A percentile compares a stretch with the other conserved stretches of the same genome.
Conservation (phyloP, 805 yeast species). For the Starmera amethionina region DNA sequence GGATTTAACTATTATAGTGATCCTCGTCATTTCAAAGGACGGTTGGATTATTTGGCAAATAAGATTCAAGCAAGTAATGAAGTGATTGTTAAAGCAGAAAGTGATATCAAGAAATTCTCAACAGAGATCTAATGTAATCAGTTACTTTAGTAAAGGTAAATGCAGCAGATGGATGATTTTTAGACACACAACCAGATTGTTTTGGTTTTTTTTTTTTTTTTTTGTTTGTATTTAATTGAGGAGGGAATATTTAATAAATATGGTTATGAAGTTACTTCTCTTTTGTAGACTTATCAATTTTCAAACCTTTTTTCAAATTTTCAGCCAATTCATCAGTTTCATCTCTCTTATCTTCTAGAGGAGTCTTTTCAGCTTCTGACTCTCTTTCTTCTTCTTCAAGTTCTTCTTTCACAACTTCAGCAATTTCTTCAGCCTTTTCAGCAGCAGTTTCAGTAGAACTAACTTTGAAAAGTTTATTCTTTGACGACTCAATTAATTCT, state of each 20-base stretch:
- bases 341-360: constrained; percentile 3
- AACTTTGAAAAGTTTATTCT: constrained; percentile 8
- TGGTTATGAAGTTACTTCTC: no score
- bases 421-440: constrained; percentile 18
- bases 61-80: constrained; percentile 57
- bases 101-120: constrained; percentile 26
- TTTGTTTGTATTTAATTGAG: neutral
- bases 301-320: no score
- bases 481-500: constrained; percentile 22
- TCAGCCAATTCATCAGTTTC: no score
- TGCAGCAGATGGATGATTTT: neutral
- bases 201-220: neutral
- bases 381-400: constrained; percentile 9
- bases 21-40: constrained; percentile 42
- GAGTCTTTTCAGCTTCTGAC: constrained; percentile 11
- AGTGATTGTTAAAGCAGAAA: constrained; percentile 39
- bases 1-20: constrained; percentile 42
- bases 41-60: constrained; percentile 56
- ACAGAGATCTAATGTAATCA: neutral
- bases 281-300: no score
- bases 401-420: constrained; percentile 17
- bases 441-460: constrained; percentile 8
- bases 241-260: no score
- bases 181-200: no score
- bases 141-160: neutral